phyloP scores from a whole-genome alignment of 768 basidiomycete species.

The Leucosporidium creatinivorum region DNA sequence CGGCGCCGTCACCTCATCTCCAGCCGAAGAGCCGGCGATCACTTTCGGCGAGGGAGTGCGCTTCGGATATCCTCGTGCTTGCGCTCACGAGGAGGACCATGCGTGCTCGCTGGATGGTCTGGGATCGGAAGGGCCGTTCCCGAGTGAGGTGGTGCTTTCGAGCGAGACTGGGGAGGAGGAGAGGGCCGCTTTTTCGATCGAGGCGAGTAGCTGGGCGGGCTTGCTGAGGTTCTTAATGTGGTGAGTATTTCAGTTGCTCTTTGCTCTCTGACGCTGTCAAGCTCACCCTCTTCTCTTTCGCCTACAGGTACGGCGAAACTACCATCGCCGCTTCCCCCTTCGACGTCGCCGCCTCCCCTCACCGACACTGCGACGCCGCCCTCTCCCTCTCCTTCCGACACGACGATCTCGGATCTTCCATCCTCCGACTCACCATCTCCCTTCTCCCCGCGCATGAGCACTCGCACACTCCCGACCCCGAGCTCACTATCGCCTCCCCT shows the following conservation, averaged over 20 bases:
- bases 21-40: neutral
- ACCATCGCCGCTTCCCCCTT: neutral
- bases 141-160: conserved; percentile 11
- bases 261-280: too few relatives aligned
- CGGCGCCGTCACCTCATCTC: neutral
- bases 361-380: conserved; percentile 15
- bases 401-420: conserved; percentile 15
- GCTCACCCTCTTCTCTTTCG: neutral
- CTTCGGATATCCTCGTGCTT: conserved; percentile 22
- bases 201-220: conserved; percentile 16
- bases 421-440: conserved; percentile 15
- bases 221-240: conserved; percentile 26
- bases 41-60: conserved; percentile 18
- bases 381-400: conserved; percentile 23
- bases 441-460: conserved; percentile 13
- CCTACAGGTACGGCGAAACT: conserved; percentile 18
- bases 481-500: conserved; percentile 10
- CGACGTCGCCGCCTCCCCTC: neutral
- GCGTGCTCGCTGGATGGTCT: conserved; percentile 20
- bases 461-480: conserved; percentile 3
- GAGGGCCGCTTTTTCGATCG: conserved; percentile 18
- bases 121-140: neutral
- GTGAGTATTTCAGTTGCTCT: neutral
- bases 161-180: neutral
- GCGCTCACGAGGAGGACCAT: conserved; percentile 20